phyloP scores from a whole-genome alignment of 371 early-diverging fungal genomes.

The Coemansia sp. region DNA sequence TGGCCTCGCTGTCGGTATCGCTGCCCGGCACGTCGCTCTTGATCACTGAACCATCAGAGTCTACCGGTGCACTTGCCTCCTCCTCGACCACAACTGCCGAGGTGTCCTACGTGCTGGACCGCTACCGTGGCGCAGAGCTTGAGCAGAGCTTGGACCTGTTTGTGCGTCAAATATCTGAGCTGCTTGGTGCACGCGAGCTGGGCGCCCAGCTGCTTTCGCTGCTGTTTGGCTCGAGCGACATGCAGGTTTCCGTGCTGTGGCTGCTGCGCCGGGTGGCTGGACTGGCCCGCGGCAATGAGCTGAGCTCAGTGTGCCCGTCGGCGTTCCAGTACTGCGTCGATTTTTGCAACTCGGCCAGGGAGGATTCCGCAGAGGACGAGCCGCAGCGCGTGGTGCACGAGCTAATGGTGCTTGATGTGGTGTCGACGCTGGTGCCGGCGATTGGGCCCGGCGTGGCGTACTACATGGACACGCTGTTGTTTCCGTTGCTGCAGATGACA shows the following conservation, averaged over 20 bases:
- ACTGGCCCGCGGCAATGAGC: neutral
- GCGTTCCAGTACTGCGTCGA: conserved; percentile 30
- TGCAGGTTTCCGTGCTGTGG: conserved; percentile 18
- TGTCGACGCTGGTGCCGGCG: conserved; percentile 15
- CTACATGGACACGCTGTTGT: conserved; percentile 33
- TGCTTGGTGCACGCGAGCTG: conserved; percentile 7
- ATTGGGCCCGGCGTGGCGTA: conserved; percentile 26
- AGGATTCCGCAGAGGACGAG: neutral
- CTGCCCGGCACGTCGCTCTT: conserved; percentile 36
- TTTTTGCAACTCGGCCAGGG: neutral
- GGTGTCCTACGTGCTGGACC: conserved; percentile 26
- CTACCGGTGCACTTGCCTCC: neutral
- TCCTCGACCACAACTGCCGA: neutral
- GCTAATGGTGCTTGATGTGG: conserved; percentile 24
- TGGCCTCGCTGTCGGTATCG: conserved; percentile 25
- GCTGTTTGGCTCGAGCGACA: neutral
- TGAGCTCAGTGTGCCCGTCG: conserved; percentile 11
- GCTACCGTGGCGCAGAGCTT: conserved; percentile 12
- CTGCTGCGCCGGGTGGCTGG: conserved; percentile 14
- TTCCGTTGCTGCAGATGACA: conserved; percentile 31
- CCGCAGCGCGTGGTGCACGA: neutral
- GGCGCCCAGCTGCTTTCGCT: conserved; percentile 22
- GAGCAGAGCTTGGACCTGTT: conserved; percentile 14
- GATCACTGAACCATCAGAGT: conserved; percentile 7
- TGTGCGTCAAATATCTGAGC: neutral